Base-by-base conservation (phyloP, 345 rosid genomes). In the Melastoma malabathricum region DNA sequence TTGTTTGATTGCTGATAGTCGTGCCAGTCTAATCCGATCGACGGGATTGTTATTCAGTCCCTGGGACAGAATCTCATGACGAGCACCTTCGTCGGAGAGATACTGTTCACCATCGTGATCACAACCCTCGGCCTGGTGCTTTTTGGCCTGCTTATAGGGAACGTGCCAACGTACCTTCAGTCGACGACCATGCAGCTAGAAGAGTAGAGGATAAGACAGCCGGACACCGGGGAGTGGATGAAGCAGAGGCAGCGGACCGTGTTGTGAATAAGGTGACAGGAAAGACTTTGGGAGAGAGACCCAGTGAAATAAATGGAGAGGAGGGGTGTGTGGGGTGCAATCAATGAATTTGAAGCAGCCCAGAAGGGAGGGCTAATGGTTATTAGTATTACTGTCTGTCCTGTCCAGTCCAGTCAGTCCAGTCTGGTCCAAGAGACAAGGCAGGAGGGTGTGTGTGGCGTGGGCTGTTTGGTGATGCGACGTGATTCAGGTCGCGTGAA, bases 171-270 rank as follows among this genome's bases (percentile, higher is more conserved):
- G 1, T 82, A 74, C 56, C 78, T 76, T 15, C 89, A 82, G 59
- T 76, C 82, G 9, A 78, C 71, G 0, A 72, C 70, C 0, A 49
- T 60, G 4, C 59, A 81, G 19, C 67, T 82, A 9, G 84, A 82
- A 59, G 74, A 70, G 56, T 78, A 82, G 79, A 72, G 89, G 70
- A 57, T 62, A 56, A 63, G 56, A 57, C 72, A 71, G 64, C 74
- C 75, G 10, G 89, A 82, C 58, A 70, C 68, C 2, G 82, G 78
- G 41, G 59, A 64, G 61, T 82, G 81, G 89, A 78, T 82, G 89
- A 64, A 60, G 23, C 82, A 78, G 55, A 68, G 82, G 47, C 82
- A 78, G 59, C 67, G n/a, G n/a, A n/a, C n/a, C n/a, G n/a, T n/a
- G n/a, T n/a, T n/a, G n/a, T n/a, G n/a, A n/a, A n/a, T n/a, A n/a